Base-by-base conservation (phyloP, 2,329 filamentous ascomycete genomes). In the Ceratocystiopsis minuta region DNA sequence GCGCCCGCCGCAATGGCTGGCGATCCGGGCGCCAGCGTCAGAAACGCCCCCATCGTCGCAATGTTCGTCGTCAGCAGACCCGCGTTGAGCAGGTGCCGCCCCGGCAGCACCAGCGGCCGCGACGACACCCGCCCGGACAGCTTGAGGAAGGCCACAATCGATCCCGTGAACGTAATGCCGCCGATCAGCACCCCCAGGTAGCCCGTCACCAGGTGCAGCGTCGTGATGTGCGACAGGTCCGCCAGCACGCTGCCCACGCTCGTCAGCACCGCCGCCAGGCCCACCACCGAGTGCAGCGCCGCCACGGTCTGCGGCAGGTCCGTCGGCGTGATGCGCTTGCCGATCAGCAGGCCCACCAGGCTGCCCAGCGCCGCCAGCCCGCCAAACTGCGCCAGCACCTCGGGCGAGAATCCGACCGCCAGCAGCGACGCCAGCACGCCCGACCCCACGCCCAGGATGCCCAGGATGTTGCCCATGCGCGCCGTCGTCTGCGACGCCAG, bases 91-190 rank as follows among this genome's bases (percentile, higher is more conserved):
- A 78, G 49, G 53, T 93, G 84, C 1, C 80, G 70, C 2, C 82
- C 85, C 6, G 77, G 81, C 0, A 93, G 64, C 6, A 73, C 66
- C 9, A 77, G 70, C 0, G 86, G 84, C 41, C 72, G 75, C 0
- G 84, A 92, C 0, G 80, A 80, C 76, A 93, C 86, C 47, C 67
- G 76, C 3, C 83, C 85, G 1, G 81, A 78, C 2, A 94, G 73
- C 57, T 94, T 94, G 54, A 92, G 58, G 60, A 92, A 93, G 0
- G 86, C 86, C 0, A 94, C 82, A 40, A 94, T 78, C 3, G 83
- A 90, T 2, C 86, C 86, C 0, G 85, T 94, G 54, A 94, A 94
- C 0, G 86, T 94, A 32, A 93, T 77, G 43, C 86, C 86, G 64
- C 75, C 83, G 41, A 94, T 92, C 0, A 93, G 63, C 7, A 93